These are phyloP conservation scores for Juncus inflexus DNA, from an alignment of 176 grass and related monocot species.

Conservation along the genomic window DNA sequence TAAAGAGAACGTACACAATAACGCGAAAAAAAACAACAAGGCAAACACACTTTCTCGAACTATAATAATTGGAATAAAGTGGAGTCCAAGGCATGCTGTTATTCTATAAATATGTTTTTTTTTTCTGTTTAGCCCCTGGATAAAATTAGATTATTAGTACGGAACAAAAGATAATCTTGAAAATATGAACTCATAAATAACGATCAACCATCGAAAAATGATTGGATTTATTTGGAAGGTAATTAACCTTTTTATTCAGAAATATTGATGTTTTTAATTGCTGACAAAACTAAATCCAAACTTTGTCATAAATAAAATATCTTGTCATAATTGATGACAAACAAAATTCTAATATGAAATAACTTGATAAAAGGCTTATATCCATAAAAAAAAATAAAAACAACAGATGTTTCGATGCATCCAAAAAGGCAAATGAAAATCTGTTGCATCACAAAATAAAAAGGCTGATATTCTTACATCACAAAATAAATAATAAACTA, in stretches of 20 bases:
- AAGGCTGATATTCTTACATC: too few relatives aligned
- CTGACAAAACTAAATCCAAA: conserved; percentile 1
- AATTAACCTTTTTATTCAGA: neutral
- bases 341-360: too few relatives aligned
- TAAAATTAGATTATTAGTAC: conserved; percentile 3
- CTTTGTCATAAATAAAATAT: neutral
- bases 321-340: too few relatives aligned
- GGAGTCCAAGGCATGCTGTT: conserved; percentile 65
- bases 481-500: too few relatives aligned
- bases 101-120: conserved; percentile 10
- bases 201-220: too few relatives aligned
- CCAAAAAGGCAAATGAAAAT: too few relatives aligned
- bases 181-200: neutral
- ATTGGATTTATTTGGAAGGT: too few relatives aligned
- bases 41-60: conserved; percentile 43
- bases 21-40: conserved; percentile 58
- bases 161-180: neutral
- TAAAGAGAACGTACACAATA: conserved; percentile 42
- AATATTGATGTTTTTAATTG: neutral
- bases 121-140: neutral
- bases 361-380: too few relatives aligned
- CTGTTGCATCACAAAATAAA: too few relatives aligned
- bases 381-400: too few relatives aligned
- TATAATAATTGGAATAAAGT: conserved; percentile 31
- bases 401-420: too few relatives aligned